A percentile compares a stretch with the other conserved stretches of the same genome.
Conservation (phyloP, 1,284 basidiomycete species). For the Cutaneotrichosporon curvatum region DNA sequence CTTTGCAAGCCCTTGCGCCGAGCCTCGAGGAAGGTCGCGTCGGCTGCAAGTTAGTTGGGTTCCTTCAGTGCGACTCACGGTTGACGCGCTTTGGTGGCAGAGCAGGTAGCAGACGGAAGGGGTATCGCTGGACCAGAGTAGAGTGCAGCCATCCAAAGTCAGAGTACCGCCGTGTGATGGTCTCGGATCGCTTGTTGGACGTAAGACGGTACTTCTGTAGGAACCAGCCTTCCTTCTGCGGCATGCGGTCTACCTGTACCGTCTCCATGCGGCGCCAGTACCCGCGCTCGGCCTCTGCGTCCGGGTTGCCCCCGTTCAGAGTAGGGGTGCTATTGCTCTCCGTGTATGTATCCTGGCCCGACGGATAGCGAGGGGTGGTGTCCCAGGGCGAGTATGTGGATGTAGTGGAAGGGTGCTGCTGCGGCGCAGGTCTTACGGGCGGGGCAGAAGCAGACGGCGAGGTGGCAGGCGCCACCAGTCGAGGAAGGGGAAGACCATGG, state of each 20-base stretch:
- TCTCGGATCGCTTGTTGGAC: slow-evolving; percentile 59
- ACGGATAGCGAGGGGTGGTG: slow-evolving; percentile 16
- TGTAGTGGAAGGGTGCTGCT: not conserved
- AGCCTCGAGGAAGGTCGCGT: slow-evolving; percentile 80
- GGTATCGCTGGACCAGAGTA: slow-evolving; percentile 57
- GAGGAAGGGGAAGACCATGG: slow-evolving; percentile 64
- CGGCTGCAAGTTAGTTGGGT: slow-evolving; percentile 51
- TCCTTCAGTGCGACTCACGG: slow-evolving; percentile 58
- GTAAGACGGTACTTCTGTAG: slow-evolving; percentile 74
- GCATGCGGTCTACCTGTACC: slow-evolving; percentile 58
- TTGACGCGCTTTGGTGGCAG: slow-evolving; percentile 85
- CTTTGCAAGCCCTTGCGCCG: slow-evolving; percentile 75
- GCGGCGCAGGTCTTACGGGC: slow-evolving; percentile 3
- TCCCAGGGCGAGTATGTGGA: slow-evolving; percentile 35
- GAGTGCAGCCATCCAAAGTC: slow-evolving; percentile 87
- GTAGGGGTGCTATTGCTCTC: slow-evolving; percentile 4
- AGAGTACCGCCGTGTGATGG: slow-evolving; percentile 57
- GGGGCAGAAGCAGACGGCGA: slow-evolving; percentile 2
- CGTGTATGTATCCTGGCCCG: not conserved
- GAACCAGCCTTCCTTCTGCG: slow-evolving; percentile 75
- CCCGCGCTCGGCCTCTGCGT: slow-evolving; percentile 43
- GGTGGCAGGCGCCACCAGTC: slow-evolving; percentile 36
- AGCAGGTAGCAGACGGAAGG: slow-evolving; percentile 81
- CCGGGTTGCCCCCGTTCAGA: slow-evolving; percentile 15
- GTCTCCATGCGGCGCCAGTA: slow-evolving; percentile 80